Base-by-base conservation (phyloP, 2,329 filamentous ascomycete genomes). In the Thelonectria discophora region DNA sequence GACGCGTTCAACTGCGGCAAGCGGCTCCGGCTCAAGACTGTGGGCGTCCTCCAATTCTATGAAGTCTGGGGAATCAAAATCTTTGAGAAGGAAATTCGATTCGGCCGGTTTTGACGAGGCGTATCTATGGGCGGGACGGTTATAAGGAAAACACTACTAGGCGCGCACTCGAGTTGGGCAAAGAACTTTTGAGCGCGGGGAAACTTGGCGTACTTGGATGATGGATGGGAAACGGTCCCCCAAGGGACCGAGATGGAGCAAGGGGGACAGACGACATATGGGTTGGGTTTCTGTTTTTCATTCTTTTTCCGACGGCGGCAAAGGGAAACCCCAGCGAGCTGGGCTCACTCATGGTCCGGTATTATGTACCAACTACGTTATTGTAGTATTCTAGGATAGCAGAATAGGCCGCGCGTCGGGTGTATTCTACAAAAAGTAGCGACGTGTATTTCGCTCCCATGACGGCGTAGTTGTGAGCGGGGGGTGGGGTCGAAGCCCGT, bases 31-130 rank as follows among this genome's bases (percentile, higher is more conserved):
- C 75, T 75, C 55, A 77, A 73, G 69, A 77, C 76, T 1, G 68
- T 77, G 39, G 76, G 76, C 2, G 75, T 75, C 15, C 57, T 78
- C 40, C 77, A 75, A 42, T 78, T 78, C 60, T 77, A 78, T 49
- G 77, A 79, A 34, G 76, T 77, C 10, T 78, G 76, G 76, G 84
- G 79, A 0, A 79, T 87, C 37, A 79, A 78, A 63, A 87, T 88
- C 51, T 88, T 88, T 65, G 80, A 84, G 67, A 87, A 86, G 73
- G 84, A 87, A 69, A 74, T 88, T 50, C 76, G 82, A 32, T 73
- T 64, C 43, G 75, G 75, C 18, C 68, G 72, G 48, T 58, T 77
- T 13, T 77, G 55, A 72, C 24, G 11, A 7, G 27, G 24, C 12
- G 27, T 21, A n/a, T n/a, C n/a, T n/a, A 39, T 46, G 27, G 27